Percentiles rank a stretch among this genome's conserved stretches.
phyloP scores from a whole-genome alignment of 2,329 filamentous ascomycete species.

The Colletotrichum tropicale region DNA sequence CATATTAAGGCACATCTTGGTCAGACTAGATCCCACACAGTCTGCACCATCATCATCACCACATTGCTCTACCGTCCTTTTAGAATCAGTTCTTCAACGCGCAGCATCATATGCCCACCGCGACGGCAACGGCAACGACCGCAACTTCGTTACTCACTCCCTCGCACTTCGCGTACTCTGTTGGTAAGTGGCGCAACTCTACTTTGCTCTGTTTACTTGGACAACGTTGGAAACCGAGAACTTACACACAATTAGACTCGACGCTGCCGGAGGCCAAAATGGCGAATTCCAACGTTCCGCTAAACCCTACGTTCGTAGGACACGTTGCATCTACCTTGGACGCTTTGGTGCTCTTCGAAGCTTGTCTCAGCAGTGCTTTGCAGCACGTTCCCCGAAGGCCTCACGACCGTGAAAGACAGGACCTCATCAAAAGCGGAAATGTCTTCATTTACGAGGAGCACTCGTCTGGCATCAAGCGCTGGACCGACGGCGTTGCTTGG shows the following conservation, averaged over 20 bases:
- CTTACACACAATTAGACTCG: slow-evolving; percentile 13
- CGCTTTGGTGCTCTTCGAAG: slow-evolving; percentile 81
- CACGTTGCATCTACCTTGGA: slow-evolving; percentile 74
- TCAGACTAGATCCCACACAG: not conserved
- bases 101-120: not conserved
- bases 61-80: not conserved
- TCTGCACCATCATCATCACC: not conserved
- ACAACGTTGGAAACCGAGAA: slow-evolving; percentile 6
- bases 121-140: not conserved
- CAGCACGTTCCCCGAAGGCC: slow-evolving; percentile 82
- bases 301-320: slow-evolving; percentile 71
- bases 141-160: not conserved
- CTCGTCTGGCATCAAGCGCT: slow-evolving; percentile 88
- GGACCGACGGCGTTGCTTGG: slow-evolving; percentile 93
- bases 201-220: not conserved
- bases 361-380: slow-evolving; percentile 72
- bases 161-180: not conserved
- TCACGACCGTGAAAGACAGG: slow-evolving; percentile 80
- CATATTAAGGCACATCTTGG: not conserved
- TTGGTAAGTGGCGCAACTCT: slow-evolving; percentile 15
- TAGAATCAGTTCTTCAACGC: not conserved
- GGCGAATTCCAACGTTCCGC: slow-evolving; percentile 39
- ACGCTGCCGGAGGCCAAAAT: slow-evolving; percentile 17
- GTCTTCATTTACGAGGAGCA: slow-evolving; percentile 94
- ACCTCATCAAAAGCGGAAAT: slow-evolving; percentile 81